Evolutionary conservation across 441 rosid genomes (phyloP), one percentile per base, ranked within the genome.

Genomic region (Lepidium campestre): DNA sequence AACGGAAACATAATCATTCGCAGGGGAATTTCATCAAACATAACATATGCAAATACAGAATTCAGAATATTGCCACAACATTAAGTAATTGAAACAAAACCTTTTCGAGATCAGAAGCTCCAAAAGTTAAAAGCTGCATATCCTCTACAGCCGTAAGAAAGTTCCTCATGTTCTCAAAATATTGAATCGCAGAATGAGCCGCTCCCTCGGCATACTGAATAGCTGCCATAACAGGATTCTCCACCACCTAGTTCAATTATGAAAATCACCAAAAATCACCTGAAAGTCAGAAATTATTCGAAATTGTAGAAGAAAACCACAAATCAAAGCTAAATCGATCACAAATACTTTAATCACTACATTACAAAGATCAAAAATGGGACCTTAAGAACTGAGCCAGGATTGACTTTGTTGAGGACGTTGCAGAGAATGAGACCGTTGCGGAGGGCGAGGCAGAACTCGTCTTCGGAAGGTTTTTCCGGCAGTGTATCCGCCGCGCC

Each of bases 371-470:
- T 1, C n/a, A 49, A 4, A 22, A 49, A 57, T 6, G 7, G 65
- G 59, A 90, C 98, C 93, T 93, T 93, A 73, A 75, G 91, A 54
- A 91, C 85, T 15, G 99, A 90, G 35, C 96, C 96, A 27, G 97
- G 97, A 76, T 89, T 93, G 75, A 93, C 99, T 84, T 86, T 91
- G 83, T 91, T 91, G 74, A 93, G 95, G 66, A 93, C 96, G 60
- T 91, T 93, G 89, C 97, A 93, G 50, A 93, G 93, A 75, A 89
- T 87, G 65, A 93, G 99, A 32, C 99, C 99, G 58, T 89, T 93
- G 77, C 95, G 87, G 25, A 93, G 93, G 13, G 89, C 80, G 22
- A 84, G 79, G 71, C 86, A 62, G 69, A 93, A 93, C 41, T 86
- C 88, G 68, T 93, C 90, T 64, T 90, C 99, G 3, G 93, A 79